phyloP scores from a whole-genome alignment of 805 yeast species.

The Saturnispora kantuleensis region DNA sequence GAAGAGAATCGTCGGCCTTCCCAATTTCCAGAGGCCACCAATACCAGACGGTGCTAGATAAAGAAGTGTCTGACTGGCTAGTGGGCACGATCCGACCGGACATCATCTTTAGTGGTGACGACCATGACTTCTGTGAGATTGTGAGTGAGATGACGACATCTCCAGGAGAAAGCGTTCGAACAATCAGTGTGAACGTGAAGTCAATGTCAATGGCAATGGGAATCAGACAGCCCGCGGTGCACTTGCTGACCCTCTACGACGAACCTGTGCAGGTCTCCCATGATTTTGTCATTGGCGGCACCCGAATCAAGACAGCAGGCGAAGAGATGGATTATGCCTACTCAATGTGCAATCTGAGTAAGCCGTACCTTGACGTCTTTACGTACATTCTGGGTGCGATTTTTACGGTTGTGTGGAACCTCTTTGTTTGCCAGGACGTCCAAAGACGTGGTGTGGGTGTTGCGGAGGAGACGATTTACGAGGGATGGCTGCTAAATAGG shows the following conservation, averaged over 20 bases:
- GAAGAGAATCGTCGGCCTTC: conserved; percentile 61
- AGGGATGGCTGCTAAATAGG: background rate
- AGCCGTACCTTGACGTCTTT: conserved; percentile 34
- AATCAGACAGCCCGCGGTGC: conserved; percentile 29
- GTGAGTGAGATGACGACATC: conserved; percentile 33
- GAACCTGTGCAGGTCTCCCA: conserved; percentile 10
- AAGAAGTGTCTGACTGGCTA: conserved; percentile 46
- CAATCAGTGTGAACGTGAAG: conserved; percentile 40
- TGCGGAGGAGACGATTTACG: background rate
- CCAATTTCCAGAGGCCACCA: conserved; percentile 72
- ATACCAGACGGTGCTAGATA: conserved; percentile 76
- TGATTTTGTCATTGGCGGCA: conserved; percentile 21
- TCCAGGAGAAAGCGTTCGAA: conserved; percentile 1
- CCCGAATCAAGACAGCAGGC: conserved; percentile 21
- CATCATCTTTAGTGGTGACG: conserved; percentile 83
- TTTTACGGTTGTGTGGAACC: conserved; percentile 12
- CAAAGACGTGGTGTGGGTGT: conserved; percentile 1
- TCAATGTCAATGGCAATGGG: conserved; percentile 92
- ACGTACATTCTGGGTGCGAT: conserved; percentile 31
- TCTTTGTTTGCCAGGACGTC: conserved; percentile 1
- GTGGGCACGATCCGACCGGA: conserved; percentile 52
- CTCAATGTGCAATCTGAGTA: conserved; percentile 35
- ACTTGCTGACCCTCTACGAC: conserved; percentile 20
- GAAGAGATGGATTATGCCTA: conserved; percentile 30
- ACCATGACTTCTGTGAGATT: conserved; percentile 88